Evolutionary conservation across 768 basidiomycete species (phyloP).

Genomic region (Obba rivulosa): DNA sequence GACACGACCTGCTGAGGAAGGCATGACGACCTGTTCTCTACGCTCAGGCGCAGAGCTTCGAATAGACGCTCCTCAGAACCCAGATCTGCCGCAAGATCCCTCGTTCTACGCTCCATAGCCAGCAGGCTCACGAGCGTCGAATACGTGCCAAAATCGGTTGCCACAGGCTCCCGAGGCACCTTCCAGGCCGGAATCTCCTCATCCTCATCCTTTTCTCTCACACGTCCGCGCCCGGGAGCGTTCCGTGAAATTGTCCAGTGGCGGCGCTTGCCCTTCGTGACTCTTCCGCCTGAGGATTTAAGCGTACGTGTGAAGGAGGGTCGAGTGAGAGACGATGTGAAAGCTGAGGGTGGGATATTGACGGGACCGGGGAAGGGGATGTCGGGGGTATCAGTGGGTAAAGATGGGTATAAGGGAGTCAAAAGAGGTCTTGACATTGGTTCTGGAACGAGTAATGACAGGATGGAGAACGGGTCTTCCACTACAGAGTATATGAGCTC

Average conservation of each 20-base stretch:
- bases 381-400: constrained; percentile 18
- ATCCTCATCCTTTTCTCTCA: constrained; percentile 48
- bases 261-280: constrained; percentile 31
- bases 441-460: constrained; percentile 60
- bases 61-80: constrained; percentile 27
- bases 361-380: constrained; percentile 24
- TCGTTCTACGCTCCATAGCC: constrained; percentile 14
- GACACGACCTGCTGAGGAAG: constrained; percentile 7
- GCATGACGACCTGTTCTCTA: constrained; percentile 10
- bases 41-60: constrained; percentile 14
- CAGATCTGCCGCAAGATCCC: constrained; percentile 14
- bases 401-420: constrained; percentile 49
- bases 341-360: constrained; percentile 17
- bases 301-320: neutral
- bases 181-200: constrained; percentile 40
- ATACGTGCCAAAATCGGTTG: constrained; percentile 60
- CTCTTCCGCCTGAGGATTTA: neutral
- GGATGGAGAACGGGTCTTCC: constrained; percentile 72
- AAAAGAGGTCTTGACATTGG: constrained; percentile 49
- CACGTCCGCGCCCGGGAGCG: constrained; percentile 38
- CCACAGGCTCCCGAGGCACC: constrained; percentile 44
- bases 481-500: constrained; percentile 34
- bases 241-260: constrained; percentile 63
- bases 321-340: constrained; percentile 1
- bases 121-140: constrained; percentile 43